Percentiles rank a stretch among this genome's conserved stretches.
These are phyloP conservation scores for Schizonepeta tenuifolia DNA, from an alignment of 257 asterid genomes.

Conservation along the genomic window DNA sequence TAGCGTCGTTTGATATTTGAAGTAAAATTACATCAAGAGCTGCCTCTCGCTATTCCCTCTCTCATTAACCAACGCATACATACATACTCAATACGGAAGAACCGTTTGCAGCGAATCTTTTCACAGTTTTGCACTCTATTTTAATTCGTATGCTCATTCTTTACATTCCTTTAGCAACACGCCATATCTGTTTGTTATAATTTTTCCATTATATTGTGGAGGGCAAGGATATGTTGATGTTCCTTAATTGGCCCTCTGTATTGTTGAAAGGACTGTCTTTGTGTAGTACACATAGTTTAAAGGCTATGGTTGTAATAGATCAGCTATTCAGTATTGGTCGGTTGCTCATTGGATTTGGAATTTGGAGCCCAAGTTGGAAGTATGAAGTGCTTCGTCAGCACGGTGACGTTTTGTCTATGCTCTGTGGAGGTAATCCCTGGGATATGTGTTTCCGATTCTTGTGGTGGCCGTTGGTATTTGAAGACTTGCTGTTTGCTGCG, in stretches of 20 bases:
- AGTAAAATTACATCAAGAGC: too few relatives aligned
- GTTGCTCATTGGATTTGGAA: background rate
- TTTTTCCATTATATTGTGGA: too few relatives aligned
- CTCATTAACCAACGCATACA: too few relatives aligned
- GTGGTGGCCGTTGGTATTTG: too few relatives aligned
- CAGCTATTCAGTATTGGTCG: slow-evolving; percentile 5
- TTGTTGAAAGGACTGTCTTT: background rate
- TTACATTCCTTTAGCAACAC: too few relatives aligned
- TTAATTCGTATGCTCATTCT: too few relatives aligned
- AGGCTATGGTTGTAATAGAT: slow-evolving; percentile 20
- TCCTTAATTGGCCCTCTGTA: background rate
- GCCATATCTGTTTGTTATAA: background rate
- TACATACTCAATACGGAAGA: too few relatives aligned
- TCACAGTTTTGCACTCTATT: too few relatives aligned
- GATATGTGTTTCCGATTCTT: background rate
- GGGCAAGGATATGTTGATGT: background rate
- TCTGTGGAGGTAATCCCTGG: background rate
- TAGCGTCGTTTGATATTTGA: too few relatives aligned
- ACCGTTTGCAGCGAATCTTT: too few relatives aligned
- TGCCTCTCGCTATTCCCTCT: too few relatives aligned
- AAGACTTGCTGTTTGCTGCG: background rate
- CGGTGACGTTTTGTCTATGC: background rate
- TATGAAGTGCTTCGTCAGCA: background rate
- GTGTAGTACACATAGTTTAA: background rate
- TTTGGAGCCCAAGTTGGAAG: background rate